phyloP scores from a whole-genome alignment of 202 grass and related monocot genomes.

The Musa balbisiana region DNA sequence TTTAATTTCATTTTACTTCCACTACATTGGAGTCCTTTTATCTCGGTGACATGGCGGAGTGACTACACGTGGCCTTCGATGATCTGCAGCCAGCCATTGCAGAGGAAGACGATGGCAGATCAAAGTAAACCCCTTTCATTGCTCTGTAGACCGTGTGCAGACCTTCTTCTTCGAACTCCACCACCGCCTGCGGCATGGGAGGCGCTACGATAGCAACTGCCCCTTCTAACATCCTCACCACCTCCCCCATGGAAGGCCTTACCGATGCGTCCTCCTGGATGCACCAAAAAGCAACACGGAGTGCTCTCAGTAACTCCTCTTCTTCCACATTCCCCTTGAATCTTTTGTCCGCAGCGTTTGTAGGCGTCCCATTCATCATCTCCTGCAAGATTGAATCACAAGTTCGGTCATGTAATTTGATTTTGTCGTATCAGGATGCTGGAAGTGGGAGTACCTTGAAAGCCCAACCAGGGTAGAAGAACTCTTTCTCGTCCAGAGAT shows the following conservation, averaged over 20 bases:
- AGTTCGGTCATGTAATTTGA: too few species aligned
- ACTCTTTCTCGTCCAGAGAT: neutral
- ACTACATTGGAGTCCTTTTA: neutral
- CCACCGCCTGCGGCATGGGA: conserved; percentile 7
- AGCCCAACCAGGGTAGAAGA: conserved; percentile 18
- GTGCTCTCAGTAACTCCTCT: conserved; percentile 1
- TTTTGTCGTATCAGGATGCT: too few species aligned
- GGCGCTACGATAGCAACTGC: neutral
- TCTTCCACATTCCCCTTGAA: neutral
- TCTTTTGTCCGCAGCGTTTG: neutral
- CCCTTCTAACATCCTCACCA: conserved; percentile 23
- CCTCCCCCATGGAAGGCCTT: conserved; percentile 22
- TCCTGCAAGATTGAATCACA: neutral
- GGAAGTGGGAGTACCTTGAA: neutral
- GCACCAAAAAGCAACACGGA: conserved; percentile 18
- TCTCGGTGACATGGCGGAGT: neutral
- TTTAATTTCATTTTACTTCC: neutral
- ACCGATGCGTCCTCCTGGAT: conserved; percentile 18
- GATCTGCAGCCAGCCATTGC: neutral
- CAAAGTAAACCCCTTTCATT: neutral
- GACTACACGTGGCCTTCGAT: conserved; percentile 1
- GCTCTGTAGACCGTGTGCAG: neutral
- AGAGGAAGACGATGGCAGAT: neutral
- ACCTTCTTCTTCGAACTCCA: conserved; percentile 10
- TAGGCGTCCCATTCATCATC: neutral